A percentile compares a stretch with the other conserved stretches of the same genome.
Evolutionary conservation across 495 filamentous ascomycete species (phyloP).

Genomic region (Penicillium egyptiacum): DNA sequence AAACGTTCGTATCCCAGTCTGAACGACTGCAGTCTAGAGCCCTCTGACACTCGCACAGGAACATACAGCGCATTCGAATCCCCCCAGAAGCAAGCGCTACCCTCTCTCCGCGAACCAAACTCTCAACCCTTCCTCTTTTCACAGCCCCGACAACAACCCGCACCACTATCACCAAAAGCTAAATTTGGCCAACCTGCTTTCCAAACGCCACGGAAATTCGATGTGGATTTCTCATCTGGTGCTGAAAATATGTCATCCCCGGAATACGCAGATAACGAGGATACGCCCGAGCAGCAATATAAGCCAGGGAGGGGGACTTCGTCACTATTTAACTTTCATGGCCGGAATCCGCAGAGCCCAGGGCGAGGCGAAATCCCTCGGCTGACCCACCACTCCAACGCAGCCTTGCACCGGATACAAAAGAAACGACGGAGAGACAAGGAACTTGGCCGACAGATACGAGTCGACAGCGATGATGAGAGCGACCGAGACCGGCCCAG

Average conservation of each 20-base stretch:
- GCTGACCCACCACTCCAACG: slow-evolving; percentile 52
- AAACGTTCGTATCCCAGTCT: slow-evolving; percentile 47
- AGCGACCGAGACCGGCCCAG: slow-evolving; percentile 54
- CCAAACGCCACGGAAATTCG: slow-evolving; percentile 74
- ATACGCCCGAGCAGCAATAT: slow-evolving; percentile 60
- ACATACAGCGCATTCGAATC: slow-evolving; percentile 53
- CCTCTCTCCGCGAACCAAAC: slow-evolving; percentile 50
- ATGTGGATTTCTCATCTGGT: slow-evolving; percentile 71
- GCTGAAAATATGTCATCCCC: slow-evolving; percentile 79
- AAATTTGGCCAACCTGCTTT: slow-evolving; percentile 69
- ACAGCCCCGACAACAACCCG: slow-evolving; percentile 31
- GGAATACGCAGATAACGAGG: slow-evolving; percentile 66
- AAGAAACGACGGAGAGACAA: slow-evolving; percentile 53
- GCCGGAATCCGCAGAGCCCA: slow-evolving; percentile 45
- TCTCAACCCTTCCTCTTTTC: slow-evolving; percentile 49
- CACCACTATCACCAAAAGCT: slow-evolving; percentile 31
- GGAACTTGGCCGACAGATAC: slow-evolving; percentile 44
- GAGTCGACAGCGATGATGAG: slow-evolving; percentile 55
- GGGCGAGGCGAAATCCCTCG: slow-evolving; percentile 60
- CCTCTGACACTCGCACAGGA: slow-evolving; percentile 37
- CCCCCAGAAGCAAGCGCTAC: slow-evolving; percentile 47
- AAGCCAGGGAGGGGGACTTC: slow-evolving; percentile 46
- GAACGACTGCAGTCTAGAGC: background rate
- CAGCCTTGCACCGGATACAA: slow-evolving; percentile 51
- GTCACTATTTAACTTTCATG: slow-evolving; percentile 45